phyloP scores from a whole-genome alignment of 2,329 filamentous ascomycete genomes.

The Colletotrichum echinochloae region DNA sequence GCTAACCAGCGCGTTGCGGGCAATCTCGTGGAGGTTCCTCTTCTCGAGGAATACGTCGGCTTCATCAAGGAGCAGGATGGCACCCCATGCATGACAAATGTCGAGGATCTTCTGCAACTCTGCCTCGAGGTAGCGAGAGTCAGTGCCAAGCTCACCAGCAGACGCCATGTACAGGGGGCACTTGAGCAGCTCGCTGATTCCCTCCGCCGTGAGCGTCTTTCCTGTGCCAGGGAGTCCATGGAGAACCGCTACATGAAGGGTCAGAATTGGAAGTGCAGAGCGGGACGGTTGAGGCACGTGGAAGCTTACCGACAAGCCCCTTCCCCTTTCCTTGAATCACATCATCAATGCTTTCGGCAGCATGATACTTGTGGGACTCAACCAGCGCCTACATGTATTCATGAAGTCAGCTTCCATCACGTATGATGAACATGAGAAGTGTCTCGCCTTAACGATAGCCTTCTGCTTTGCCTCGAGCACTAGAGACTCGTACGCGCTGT shows the following conservation, averaged over 20 bases:
- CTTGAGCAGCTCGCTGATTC: constrained; percentile 34
- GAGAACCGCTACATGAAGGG: constrained; percentile 67
- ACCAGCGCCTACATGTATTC: constrained; percentile 78
- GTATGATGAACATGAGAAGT: neutral
- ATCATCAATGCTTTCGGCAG: constrained; percentile 84
- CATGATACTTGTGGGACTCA: constrained; percentile 85
- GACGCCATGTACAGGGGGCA: constrained; percentile 37
- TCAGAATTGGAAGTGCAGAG: neutral
- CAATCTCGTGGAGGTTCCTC: constrained; percentile 83
- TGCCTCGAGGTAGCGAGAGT: constrained; percentile 77
- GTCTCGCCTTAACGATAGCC: constrained; percentile 70
- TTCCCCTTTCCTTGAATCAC: constrained; percentile 87
- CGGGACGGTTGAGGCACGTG: neutral
- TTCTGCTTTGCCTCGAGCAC: constrained; percentile 75
- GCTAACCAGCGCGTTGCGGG: constrained; percentile 86
- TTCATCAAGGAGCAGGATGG: constrained; percentile 86
- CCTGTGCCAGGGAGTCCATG: constrained; percentile 90
- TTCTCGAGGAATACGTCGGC: constrained; percentile 88
- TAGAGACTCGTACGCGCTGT: constrained; percentile 83
- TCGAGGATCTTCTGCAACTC: constrained; percentile 88
- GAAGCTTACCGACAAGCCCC: constrained; percentile 74
- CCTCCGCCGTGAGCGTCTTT: constrained; percentile 52
- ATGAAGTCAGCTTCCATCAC: neutral
- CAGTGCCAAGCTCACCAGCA: constrained; percentile 59
- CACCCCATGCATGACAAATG: constrained; percentile 88